Conservation (phyloP, 768 basidiomycete genomes). For the Pleurotus sapidus region DNA sequence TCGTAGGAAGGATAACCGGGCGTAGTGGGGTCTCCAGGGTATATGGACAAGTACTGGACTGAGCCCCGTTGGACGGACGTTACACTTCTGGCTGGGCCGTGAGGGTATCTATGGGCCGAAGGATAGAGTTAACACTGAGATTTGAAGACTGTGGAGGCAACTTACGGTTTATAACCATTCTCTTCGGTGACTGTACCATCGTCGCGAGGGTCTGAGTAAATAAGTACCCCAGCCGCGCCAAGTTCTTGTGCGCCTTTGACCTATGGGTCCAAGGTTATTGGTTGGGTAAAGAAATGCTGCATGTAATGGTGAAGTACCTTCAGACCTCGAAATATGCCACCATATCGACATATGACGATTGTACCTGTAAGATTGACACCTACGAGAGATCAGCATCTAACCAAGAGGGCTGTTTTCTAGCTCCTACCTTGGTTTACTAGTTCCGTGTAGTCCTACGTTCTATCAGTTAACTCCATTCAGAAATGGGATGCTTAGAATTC, state of each 20-base stretch:
- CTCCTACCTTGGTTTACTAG: slow-evolving; percentile 46
- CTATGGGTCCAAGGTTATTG: slow-evolving; percentile 19
- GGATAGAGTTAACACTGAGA: neutral
- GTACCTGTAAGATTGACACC: slow-evolving; percentile 59
- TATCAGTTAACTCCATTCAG: neutral
- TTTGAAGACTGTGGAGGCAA: neutral
- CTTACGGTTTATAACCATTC: slow-evolving; percentile 52
- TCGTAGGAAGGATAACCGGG: slow-evolving; percentile 68
- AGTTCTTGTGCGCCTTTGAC: slow-evolving; percentile 64
- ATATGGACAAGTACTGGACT: slow-evolving; percentile 60
- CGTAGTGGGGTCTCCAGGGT: slow-evolving; percentile 43
- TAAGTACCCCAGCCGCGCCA: slow-evolving; percentile 56
- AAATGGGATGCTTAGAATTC: neutral
- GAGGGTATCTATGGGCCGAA: slow-evolving; percentile 42
- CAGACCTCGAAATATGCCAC: slow-evolving; percentile 63
- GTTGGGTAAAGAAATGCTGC: neutral
- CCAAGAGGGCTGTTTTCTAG: no score
- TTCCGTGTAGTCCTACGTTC: slow-evolving; percentile 51
- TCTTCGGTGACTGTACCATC: slow-evolving; percentile 59
- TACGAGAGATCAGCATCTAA: slow-evolving; percentile 10
- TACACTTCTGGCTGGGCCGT: slow-evolving; percentile 66
- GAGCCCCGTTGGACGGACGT: slow-evolving; percentile 65
- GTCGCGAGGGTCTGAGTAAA: slow-evolving; percentile 65
- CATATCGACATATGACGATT: slow-evolving; percentile 61
- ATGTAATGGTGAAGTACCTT: slow-evolving; percentile 36